These are phyloP conservation scores for Erucastrum elatum DNA, from an alignment of 345 rosid species.

Conservation along the genomic window DNA sequence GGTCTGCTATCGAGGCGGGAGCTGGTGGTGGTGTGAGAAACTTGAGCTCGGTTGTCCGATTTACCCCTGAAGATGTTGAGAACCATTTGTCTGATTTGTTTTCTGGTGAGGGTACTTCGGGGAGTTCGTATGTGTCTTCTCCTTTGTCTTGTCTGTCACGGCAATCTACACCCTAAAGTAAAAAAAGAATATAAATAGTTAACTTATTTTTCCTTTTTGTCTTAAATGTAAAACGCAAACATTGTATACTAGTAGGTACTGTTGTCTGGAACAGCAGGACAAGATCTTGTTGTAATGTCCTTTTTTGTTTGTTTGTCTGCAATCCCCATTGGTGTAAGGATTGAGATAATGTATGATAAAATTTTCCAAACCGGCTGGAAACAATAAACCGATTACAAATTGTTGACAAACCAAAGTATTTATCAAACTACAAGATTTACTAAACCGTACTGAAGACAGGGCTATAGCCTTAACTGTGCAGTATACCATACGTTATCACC, in stretches of 20 bases:
- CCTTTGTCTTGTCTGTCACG: conserved; percentile 22
- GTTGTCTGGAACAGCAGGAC: background rate
- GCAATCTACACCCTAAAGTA: background rate
- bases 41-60: conserved; percentile 42
- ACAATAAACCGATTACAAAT: background rate
- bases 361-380: background rate
- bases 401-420: background rate
- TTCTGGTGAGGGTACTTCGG: conserved; percentile 18
- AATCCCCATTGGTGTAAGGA: background rate
- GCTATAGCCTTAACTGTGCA: too few relatives aligned
- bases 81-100: conserved; percentile 55
- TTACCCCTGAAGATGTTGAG: conserved; percentile 65
- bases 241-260: background rate
- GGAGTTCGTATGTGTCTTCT: conserved; percentile 1
- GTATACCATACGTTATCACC: background rate
- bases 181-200: background rate
- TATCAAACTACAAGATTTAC: too few relatives aligned
- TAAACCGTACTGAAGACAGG: too few relatives aligned
- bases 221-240: conserved; percentile 12
- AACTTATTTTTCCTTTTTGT: background rate
- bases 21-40: conserved; percentile 31
- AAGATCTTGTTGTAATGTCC: background rate
- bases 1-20: conserved; percentile 21
- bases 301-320: background rate
- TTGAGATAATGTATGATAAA: background rate